Percentiles rank a stretch among this genome's conserved stretches.
Evolutionary conservation across 2,329 filamentous ascomycete genomes (phyloP).

Genomic region (Hypomyces rosellus): DNA sequence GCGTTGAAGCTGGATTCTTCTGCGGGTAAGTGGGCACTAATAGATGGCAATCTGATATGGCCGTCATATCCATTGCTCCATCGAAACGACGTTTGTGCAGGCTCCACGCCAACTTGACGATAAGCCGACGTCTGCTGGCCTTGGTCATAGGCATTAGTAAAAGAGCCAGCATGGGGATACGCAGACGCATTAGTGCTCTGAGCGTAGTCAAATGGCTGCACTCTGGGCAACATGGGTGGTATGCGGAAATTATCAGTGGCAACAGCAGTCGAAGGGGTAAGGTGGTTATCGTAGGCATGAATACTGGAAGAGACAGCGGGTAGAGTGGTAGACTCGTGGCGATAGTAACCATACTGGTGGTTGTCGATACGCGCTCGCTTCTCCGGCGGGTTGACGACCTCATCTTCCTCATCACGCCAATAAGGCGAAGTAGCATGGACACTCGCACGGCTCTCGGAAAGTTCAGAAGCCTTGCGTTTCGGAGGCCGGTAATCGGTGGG

Average conservation of each 20-base stretch:
- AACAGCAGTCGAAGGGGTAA: not conserved
- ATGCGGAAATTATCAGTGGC: not conserved
- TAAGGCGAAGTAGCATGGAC: not conserved
- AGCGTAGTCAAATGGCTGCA: slow-evolving; percentile 17
- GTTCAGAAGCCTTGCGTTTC: slow-evolving; percentile 20
- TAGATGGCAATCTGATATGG: slow-evolving; percentile 19
- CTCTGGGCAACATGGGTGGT: slow-evolving; percentile 17
- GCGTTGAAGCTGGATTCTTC: not conserved
- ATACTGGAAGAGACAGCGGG: slow-evolving; percentile 3
- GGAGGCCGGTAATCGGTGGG: slow-evolving; percentile 13
- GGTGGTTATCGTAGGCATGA: slow-evolving; percentile 3
- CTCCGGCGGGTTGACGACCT: slow-evolving; percentile 12
- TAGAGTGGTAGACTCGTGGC: not conserved
- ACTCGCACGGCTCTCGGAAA: slow-evolving; percentile 1
- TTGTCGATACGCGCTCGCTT: slow-evolving; percentile 19
- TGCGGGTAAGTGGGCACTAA: slow-evolving; percentile 16
- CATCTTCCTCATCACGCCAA: not conserved
- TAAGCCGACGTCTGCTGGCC: not conserved
- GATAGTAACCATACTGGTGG: not conserved
- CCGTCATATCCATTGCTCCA: slow-evolving; percentile 1
- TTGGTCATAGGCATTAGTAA: not conserved
- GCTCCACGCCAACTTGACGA: not conserved
- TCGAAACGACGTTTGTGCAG: not conserved
- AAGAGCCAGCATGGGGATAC: not conserved
- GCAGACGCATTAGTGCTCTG: not conserved